Percentiles rank a stretch among this genome's conserved stretches.
Evolutionary conservation across 495 filamentous ascomycete genomes (phyloP).

Genomic region (Tirmania nivea): DNA sequence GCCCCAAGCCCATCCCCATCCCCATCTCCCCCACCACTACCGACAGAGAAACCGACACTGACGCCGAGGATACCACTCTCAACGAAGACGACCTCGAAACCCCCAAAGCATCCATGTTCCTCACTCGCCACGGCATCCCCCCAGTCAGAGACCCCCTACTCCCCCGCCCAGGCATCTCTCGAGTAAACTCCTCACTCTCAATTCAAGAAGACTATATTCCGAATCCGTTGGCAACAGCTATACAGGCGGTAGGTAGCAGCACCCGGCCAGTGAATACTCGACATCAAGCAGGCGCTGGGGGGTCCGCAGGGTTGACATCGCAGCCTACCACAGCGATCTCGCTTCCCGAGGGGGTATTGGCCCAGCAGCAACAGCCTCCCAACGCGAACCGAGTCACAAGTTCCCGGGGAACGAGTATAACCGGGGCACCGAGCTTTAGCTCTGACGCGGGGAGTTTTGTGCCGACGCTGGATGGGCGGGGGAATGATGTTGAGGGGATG

Average conservation of each 20-base stretch:
- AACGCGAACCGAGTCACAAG: slow-evolving; percentile 2
- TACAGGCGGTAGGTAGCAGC: slow-evolving; percentile 5
- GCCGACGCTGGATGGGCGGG: slow-evolving; percentile 42
- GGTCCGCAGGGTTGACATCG: slow-evolving; percentile 9
- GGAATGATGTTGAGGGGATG: slow-evolving; percentile 62
- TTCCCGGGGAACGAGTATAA: slow-evolving; percentile 8
- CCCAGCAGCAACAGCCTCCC: slow-evolving; percentile 12
- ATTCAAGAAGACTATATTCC: slow-evolving; percentile 18
- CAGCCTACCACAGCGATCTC: slow-evolving; percentile 19
- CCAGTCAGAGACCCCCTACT: not conserved
- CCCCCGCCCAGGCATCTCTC: not conserved
- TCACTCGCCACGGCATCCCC: not conserved
- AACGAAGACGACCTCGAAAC: slow-evolving; percentile 17
- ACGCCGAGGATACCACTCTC: not conserved
- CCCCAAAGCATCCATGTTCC: slow-evolving; percentile 14
- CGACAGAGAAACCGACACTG: not conserved
- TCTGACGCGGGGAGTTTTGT: slow-evolving; percentile 67
- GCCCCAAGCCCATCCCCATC: too few relatives aligned
- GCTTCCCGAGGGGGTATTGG: slow-evolving; percentile 17
- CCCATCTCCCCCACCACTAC: too few relatives aligned
- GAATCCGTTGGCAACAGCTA: slow-evolving; percentile 7
- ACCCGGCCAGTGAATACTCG: slow-evolving; percentile 1
- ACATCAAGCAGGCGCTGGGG: slow-evolving; percentile 3
- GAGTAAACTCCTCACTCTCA: not conserved
- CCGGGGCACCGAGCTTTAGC: slow-evolving; percentile 32